A percentile compares a stretch with the other conserved stretches of the same genome.
Conservation (phyloP, 768 basidiomycete genomes). For the Omphalotus guepiniiformis region DNA sequence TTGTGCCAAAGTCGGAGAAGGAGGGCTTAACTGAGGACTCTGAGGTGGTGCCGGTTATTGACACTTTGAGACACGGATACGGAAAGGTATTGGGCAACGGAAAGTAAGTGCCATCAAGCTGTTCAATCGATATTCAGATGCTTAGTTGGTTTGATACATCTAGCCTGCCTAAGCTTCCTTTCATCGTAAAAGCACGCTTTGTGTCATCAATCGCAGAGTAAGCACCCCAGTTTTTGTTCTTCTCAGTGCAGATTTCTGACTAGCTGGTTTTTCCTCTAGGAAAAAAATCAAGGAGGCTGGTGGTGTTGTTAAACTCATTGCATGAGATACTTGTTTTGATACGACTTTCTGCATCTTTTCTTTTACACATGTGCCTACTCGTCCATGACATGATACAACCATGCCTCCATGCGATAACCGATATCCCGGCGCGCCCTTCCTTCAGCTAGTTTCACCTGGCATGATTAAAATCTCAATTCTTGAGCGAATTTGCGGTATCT, state of each 20-base stretch:
- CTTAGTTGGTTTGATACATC: background rate
- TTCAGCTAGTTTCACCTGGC: too few species aligned
- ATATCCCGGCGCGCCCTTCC: too few species aligned
- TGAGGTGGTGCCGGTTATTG: constrained; percentile 91
- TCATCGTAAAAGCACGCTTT: constrained; percentile 98
- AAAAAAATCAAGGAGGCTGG: constrained; percentile 90
- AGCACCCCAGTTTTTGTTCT: constrained; percentile 20
- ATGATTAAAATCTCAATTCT: too few species aligned
- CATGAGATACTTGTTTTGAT: constrained; percentile 42
- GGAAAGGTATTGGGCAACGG: constrained; percentile 97
- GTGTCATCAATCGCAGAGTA: constrained; percentile 85
- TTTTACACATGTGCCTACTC: constrained; percentile 3
- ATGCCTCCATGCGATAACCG: constrained; percentile 2
- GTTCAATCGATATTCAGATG: background rate
- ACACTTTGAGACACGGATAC: constrained; percentile 79
- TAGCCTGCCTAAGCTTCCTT: constrained; percentile 56
- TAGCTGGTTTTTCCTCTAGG: constrained; percentile 23
- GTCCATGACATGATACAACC: constrained; percentile 6
- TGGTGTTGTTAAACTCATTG: constrained; percentile 89
- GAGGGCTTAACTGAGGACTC: constrained; percentile 66
- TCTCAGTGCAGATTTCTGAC: background rate
- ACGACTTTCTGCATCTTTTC: constrained; percentile 8
- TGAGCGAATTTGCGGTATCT: too few species aligned
- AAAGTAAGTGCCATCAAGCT: constrained; percentile 44
- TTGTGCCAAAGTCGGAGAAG: constrained; percentile 85